Percentiles rank a stretch among this genome's conserved stretches.
Conservation (phyloP, 352 stramenopile genomes). For the Pythium utonaiense region DNA sequence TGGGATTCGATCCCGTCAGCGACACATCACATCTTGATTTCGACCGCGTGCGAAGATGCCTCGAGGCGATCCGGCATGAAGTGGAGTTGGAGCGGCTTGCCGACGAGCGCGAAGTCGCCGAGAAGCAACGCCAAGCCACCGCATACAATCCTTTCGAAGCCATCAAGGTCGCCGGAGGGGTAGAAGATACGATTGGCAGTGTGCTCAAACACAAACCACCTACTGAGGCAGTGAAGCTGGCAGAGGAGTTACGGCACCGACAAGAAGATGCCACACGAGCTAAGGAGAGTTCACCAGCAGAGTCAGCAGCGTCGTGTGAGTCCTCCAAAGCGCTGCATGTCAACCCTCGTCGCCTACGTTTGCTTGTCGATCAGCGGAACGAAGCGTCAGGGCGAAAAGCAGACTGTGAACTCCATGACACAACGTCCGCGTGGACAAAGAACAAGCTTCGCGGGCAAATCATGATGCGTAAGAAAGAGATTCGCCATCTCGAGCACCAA, state of each 20-base stretch:
- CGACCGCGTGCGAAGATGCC: constrained; percentile 17
- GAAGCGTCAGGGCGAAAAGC: constrained; percentile 23
- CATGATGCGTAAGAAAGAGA: constrained; percentile 38
- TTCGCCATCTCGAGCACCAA: constrained; percentile 35
- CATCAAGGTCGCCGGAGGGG: constrained; percentile 48
- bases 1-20: neutral
- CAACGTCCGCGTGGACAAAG: constrained; percentile 24
- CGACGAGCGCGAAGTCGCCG: constrained; percentile 15
- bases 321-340: constrained; percentile 20
- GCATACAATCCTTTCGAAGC: constrained; percentile 55
- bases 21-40: constrained; percentile 1
- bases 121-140: constrained; percentile 12
- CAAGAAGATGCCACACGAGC: constrained; percentile 40
- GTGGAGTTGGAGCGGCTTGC: constrained; percentile 30
- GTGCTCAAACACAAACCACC: constrained; percentile 31
- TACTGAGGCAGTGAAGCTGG: constrained; percentile 19
- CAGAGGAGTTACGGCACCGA: constrained; percentile 43
- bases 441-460: constrained; percentile 51
- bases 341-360: constrained; percentile 31
- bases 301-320: too few species aligned
- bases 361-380: constrained; percentile 35
- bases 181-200: constrained; percentile 42
- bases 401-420: constrained; percentile 31
- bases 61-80: constrained; percentile 39
- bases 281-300: neutral